phyloP scores from a whole-genome alignment of 495 filamentous ascomycete genomes.

The Penicillium bialowiezense region DNA sequence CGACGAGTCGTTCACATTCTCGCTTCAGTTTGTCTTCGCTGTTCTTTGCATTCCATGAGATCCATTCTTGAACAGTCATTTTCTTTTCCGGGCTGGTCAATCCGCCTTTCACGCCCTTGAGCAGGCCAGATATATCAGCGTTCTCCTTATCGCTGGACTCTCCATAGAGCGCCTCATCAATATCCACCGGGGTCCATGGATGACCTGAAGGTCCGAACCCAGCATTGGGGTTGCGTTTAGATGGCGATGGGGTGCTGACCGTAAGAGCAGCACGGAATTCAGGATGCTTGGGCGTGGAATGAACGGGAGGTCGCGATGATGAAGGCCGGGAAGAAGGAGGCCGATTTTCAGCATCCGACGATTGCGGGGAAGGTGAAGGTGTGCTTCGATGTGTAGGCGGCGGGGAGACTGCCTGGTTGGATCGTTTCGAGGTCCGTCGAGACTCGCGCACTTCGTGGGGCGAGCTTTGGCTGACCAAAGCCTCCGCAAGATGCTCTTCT shows the following conservation, averaged over 20 bases:
- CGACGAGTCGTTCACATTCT: slow-evolving; percentile 80
- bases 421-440: slow-evolving; percentile 6
- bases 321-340: slow-evolving; percentile 63
- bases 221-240: slow-evolving; percentile 57
- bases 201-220: slow-evolving; percentile 54
- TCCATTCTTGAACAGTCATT: slow-evolving; percentile 94
- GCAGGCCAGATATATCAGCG: slow-evolving; percentile 39
- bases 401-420: slow-evolving; percentile 29
- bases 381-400: slow-evolving; percentile 33
- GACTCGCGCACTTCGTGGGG: slow-evolving; percentile 7
- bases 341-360: slow-evolving; percentile 78
- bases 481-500: slow-evolving; percentile 38
- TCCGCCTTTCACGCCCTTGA: slow-evolving; percentile 50
- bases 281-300: slow-evolving; percentile 42
- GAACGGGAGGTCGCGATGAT: slow-evolving; percentile 27
- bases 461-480: slow-evolving; percentile 24
- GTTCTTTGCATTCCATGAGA: slow-evolving; percentile 71
- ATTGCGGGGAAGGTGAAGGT: slow-evolving; percentile 65
- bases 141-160: slow-evolving; percentile 54
- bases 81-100: slow-evolving; percentile 75
- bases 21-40: slow-evolving; percentile 73
- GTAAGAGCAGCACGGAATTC: slow-evolving; percentile 45
- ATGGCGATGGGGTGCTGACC: slow-evolving; percentile 63
- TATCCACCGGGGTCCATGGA: slow-evolving; percentile 73
- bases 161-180: slow-evolving; percentile 57